Evolutionary conservation across 2,329 filamentous ascomycete genomes (phyloP), one percentile per base, ranked within the genome.

Genomic region (Cladosporium sp.): DNA sequence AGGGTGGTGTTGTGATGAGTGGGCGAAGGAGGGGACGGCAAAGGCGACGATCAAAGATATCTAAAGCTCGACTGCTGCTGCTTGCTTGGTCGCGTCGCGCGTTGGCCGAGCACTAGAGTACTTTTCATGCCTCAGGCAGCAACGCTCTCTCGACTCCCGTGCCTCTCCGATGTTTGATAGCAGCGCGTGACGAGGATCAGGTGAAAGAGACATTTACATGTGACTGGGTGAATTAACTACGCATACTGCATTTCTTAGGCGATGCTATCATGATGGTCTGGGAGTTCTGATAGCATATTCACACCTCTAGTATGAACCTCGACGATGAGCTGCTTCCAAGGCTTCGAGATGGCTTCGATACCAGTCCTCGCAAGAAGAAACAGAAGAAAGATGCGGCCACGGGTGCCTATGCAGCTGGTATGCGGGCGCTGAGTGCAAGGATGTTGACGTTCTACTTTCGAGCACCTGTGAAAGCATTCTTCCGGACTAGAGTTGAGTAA

Each of bases 361-460:
- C 30, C 30, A 56, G 21, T 21, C 49, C 60, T 58, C 62, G 26
- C 26, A 76, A 75, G 61, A 76, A 75, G 60, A 83, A 84, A 64
- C 81, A 82, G 66, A 84, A 85, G 69, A 85, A 81, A 65, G 85
- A 86, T 82, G 85, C 87, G 16, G 84, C 85, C 14, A 89, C 87
- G 18, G 93, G 91, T 57, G 91, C 91, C n/a, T 93, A 91, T 25
- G 93, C 93, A 5, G 93, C 93, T 25, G 88, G 91, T 48, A 91
- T 93, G 68, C 90, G 93, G 56, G 93, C 93, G 30, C 78, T 97
- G 68, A 93, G 90, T 71, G 90, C 92, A 8, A 91, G 96, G 75
- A 83, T 92, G 72, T 86, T 97, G 63, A 89, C 92, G 26, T 97
- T 97, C 73, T 97, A 96, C 80, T 97, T 97, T 76, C 85, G 93